Conservation (phyloP, 805 yeast genomes). For the Lachancea kluyveri region DNA sequence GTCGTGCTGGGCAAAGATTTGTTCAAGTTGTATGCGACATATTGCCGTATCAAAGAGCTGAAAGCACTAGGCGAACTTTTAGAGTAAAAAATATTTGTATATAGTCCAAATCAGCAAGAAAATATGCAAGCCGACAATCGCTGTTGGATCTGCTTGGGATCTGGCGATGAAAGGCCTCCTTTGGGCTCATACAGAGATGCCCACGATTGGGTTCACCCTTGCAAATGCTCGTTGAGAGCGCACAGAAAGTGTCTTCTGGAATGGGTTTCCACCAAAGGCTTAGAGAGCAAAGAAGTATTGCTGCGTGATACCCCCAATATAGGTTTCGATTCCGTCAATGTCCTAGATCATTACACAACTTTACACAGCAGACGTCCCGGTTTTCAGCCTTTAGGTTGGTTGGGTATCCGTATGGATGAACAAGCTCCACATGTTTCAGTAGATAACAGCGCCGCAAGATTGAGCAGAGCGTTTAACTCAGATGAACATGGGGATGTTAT, state of each 20-base stretch:
- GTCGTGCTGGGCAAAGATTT: neutral
- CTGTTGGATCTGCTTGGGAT: slow-evolving; percentile 18
- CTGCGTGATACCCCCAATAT: neutral
- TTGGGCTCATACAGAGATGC: slow-evolving; percentile 26
- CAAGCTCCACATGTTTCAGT: too few species aligned
- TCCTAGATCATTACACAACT: slow-evolving; percentile 5
- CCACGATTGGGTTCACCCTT: slow-evolving; percentile 36
- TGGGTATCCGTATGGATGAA: too few species aligned
- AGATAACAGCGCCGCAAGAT: slow-evolving; percentile 3
- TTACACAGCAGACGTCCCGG: neutral
- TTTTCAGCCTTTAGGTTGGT: slow-evolving; percentile 4
- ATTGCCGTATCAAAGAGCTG: neutral
- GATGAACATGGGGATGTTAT: slow-evolving; percentile 2
- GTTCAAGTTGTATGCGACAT: neutral
- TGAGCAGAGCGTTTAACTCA: slow-evolving; percentile 4
- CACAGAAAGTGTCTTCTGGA: slow-evolving; percentile 37
- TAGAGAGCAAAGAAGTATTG: slow-evolving; percentile 5
- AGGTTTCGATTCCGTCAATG: slow-evolving; percentile 6
- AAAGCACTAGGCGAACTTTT: neutral
- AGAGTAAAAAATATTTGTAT: too few species aligned
- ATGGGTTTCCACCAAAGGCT: slow-evolving; percentile 6
- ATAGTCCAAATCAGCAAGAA: too few species aligned
- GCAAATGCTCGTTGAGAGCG: slow-evolving; percentile 39
- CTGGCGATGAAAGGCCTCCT: slow-evolving; percentile 11
- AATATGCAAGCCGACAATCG: slow-evolving; percentile 1